Conservation (phyloP, 176 grass and related monocot genomes). For the Pontederia crassipes region DNA sequence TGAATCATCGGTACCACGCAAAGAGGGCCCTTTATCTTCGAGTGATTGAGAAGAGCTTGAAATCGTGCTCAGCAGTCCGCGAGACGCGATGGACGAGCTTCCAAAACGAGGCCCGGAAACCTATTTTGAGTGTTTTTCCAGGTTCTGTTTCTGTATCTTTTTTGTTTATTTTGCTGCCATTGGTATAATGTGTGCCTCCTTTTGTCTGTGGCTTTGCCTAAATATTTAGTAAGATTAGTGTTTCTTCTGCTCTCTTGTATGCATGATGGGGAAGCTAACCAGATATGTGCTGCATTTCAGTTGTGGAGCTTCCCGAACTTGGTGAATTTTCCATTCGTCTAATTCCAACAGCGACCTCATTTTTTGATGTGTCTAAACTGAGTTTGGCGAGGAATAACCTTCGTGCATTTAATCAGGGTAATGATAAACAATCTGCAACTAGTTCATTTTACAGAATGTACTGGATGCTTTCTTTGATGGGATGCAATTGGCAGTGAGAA, state of each 20-base stretch:
- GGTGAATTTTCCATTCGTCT: slow-evolving; percentile 59
- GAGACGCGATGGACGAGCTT: slow-evolving; percentile 72
- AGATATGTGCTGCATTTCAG: slow-evolving; percentile 17
- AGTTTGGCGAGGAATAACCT: slow-evolving; percentile 79
- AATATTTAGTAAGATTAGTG: neutral
- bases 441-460: neutral
- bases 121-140: slow-evolving; percentile 77
- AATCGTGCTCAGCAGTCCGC: slow-evolving; percentile 28
- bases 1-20: slow-evolving; percentile 89
- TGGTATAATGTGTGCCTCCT: too few species aligned
- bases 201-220: neutral
- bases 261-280: neutral
- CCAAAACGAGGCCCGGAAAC: slow-evolving; percentile 76
- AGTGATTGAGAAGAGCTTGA: slow-evolving; percentile 63
- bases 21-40: slow-evolving; percentile 83
- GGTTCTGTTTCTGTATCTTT: slow-evolving; percentile 26
- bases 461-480: too few species aligned
- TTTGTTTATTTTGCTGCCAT: neutral
- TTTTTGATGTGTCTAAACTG: slow-evolving; percentile 62
- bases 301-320: slow-evolving; percentile 41
- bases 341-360: slow-evolving; percentile 51
- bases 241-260: neutral
- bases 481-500: too few species aligned
- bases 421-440: slow-evolving; percentile 9
- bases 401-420: slow-evolving; percentile 69